phyloP scores from a whole-genome alignment of 2,329 filamentous ascomycete species.

The Trichoderma harzianum region DNA sequence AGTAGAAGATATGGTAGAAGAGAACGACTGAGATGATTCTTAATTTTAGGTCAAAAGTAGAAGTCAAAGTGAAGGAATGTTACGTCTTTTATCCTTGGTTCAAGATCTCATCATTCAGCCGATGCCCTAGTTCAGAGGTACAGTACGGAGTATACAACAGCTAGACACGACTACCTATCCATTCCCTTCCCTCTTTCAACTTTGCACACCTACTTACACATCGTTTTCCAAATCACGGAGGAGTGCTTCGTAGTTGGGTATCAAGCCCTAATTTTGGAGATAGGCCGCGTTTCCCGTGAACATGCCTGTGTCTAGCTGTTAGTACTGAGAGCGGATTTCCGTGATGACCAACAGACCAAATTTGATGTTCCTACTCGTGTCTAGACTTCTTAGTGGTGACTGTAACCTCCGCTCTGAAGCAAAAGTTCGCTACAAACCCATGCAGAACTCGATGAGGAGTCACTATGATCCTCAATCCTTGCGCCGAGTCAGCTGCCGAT shows the following conservation, averaged over 20 bases:
- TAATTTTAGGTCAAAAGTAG: not conserved
- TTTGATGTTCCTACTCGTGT: not conserved
- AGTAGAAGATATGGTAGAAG: not conserved
- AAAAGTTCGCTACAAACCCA: not conserved
- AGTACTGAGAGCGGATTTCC: not conserved
- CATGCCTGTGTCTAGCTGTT: not conserved
- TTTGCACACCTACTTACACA: not conserved
- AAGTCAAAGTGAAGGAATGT: not conserved
- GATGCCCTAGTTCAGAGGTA: not conserved
- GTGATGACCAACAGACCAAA: not conserved
- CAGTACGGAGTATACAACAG: not conserved
- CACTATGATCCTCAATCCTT: not conserved
- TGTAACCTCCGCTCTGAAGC: not conserved
- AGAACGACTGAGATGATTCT: not conserved
- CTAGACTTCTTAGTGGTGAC: not conserved
- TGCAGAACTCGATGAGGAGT: not conserved
- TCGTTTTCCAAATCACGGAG: not conserved
- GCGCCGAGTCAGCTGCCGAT: not conserved
- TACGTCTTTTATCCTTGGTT: not conserved
- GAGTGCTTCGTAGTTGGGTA: not conserved
- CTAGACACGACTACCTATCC: not conserved
- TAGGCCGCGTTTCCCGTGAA: not conserved
- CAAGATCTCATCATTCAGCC: not conserved
- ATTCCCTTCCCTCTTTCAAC: not conserved
- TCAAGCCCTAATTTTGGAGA: not conserved